A percentile compares a stretch with the other conserved stretches of the same genome.
phyloP scores from a whole-genome alignment of 225 moss, liverwort and hornwort genomes.

The Straminergon stramineum region DNA sequence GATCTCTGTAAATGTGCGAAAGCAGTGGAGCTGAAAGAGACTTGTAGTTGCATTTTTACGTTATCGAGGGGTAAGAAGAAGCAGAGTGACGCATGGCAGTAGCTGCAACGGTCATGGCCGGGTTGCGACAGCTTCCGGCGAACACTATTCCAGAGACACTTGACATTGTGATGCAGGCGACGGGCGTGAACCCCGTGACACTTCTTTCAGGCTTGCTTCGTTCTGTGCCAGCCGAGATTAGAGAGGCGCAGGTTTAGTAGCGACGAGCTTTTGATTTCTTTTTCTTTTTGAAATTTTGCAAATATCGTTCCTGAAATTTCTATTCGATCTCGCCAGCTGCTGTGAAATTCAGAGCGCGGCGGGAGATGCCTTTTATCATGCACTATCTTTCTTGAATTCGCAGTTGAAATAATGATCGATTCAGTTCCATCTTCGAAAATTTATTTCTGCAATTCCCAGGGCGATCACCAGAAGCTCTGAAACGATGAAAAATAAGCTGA shows the following conservation, averaged over 20 bases:
- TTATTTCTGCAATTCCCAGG: neutral
- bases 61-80: neutral
- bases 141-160: conserved; percentile 12
- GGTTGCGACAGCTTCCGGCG: conserved; percentile 11
- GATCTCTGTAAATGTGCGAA: neutral
- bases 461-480: neutral
- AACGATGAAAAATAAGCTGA: neutral
- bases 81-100: neutral
- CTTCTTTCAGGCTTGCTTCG: conserved; percentile 30
- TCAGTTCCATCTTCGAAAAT: neutral
- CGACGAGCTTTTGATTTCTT: neutral
- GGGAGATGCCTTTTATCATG: neutral
- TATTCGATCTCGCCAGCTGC: neutral
- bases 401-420: neutral
- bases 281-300: neutral
- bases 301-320: neutral
- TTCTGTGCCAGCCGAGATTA: conserved; percentile 9
- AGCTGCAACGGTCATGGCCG: conserved; percentile 8
- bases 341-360: neutral
- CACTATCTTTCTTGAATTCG: neutral
- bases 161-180: conserved; percentile 35
- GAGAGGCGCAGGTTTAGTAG: neutral
- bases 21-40: neutral
- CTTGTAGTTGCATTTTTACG: neutral
- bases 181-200: conserved; percentile 11